These are phyloP conservation scores for Naganishia antarctica DNA, from an alignment of 768 basidiomycete genomes.

Conservation along the genomic window DNA sequence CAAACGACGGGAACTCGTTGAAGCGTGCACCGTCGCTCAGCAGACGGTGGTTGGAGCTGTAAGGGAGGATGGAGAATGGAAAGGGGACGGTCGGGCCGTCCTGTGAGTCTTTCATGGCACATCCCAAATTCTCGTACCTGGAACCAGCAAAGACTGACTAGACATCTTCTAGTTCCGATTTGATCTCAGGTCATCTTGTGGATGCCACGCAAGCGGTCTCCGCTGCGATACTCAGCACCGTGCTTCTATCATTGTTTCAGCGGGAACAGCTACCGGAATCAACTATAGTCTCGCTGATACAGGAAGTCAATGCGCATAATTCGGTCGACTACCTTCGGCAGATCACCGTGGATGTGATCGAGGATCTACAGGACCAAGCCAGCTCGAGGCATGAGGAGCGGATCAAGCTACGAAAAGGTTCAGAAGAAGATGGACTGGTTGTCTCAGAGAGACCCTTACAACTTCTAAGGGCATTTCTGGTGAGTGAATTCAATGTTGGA, in stretches of 20 bases:
- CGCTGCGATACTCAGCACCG: constrained; percentile 4
- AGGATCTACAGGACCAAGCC: constrained; percentile 25
- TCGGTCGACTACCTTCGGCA: constrained; percentile 13
- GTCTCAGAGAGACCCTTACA: constrained; percentile 8
- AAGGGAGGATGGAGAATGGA: constrained; percentile 7
- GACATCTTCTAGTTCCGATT: background rate
- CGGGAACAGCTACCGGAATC: background rate
- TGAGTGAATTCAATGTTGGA: constrained; percentile 30
- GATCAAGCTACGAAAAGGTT: constrained; percentile 32
- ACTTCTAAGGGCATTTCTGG: constrained; percentile 11
- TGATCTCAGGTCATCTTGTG: constrained; percentile 10
- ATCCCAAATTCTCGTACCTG: background rate
- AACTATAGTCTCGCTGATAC: background rate
- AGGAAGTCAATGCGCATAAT: constrained; percentile 8
- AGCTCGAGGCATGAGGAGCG: constrained; percentile 17
- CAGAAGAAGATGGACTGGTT: constrained; percentile 34
- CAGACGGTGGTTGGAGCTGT: background rate
- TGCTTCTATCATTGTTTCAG: constrained; percentile 19
- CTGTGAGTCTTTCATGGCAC: background rate
- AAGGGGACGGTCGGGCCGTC: background rate
- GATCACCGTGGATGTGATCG: constrained; percentile 27
- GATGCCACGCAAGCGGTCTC: background rate
- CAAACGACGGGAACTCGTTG: constrained; percentile 10
- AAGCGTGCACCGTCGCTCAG: background rate
- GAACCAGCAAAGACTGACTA: background rate